Conservation (phyloP, 352 stramenopile species). For the Blastocystis sp. region DNA sequence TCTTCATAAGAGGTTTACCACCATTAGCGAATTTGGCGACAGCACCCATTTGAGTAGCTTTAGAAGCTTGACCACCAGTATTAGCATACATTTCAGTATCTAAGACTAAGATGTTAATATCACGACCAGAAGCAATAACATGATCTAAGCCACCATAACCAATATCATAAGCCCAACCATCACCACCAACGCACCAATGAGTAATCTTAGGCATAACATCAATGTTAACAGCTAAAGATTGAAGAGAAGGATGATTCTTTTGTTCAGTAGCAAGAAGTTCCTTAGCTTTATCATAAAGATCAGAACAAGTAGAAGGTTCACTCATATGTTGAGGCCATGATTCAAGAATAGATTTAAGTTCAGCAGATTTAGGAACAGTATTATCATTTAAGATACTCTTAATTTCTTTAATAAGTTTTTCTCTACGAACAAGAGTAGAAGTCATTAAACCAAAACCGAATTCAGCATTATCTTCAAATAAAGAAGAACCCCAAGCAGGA, state of each 20-base stretch:
- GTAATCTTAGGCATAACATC: constrained; percentile 51
- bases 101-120: constrained; percentile 54
- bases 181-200: constrained; percentile 51
- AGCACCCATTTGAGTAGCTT: no score
- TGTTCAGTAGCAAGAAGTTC: constrained; percentile 30
- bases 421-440: constrained; percentile 45
- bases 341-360: constrained; percentile 45
- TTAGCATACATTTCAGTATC: constrained; percentile 46
- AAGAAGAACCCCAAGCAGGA: constrained; percentile 44
- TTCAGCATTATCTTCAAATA: constrained; percentile 51
- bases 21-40: no score
- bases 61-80: no score
- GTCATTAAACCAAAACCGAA: constrained; percentile 39
- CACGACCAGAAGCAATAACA: constrained; percentile 49
- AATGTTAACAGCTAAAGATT: constrained; percentile 46
- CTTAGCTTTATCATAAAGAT: constrained; percentile 45
- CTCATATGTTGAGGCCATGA: constrained; percentile 50
- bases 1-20: no score
- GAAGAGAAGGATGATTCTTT: constrained; percentile 38
- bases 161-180: constrained; percentile 54
- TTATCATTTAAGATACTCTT: constrained; percentile 30
- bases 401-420: constrained; percentile 45
- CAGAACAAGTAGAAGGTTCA: constrained; percentile 47
- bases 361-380: constrained; percentile 28
- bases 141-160: constrained; percentile 50